Percentiles rank a stretch among this genome's conserved stretches.
phyloP scores from a whole-genome alignment of 352 stramenopile species.

The Globisporangium lucens region DNA sequence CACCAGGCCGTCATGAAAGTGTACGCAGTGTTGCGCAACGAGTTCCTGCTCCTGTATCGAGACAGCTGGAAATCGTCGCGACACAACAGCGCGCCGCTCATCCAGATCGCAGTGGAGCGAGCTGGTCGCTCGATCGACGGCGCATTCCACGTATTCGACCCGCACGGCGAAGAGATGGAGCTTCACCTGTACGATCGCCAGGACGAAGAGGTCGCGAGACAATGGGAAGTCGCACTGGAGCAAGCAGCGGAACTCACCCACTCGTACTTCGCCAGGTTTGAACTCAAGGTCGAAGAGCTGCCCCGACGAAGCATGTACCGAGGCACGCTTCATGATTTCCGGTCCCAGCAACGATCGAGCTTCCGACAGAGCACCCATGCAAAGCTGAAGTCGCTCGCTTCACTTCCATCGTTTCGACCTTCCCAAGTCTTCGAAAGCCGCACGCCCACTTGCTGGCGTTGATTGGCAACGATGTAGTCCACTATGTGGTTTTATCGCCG shows the following conservation, averaged over 20 bases:
- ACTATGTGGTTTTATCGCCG: background rate
- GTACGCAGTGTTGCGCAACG: conserved; percentile 38
- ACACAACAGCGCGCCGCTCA: conserved; percentile 23
- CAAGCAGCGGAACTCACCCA: conserved; percentile 55
- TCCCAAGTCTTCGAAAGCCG: conserved; percentile 16
- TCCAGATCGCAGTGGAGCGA: conserved; percentile 40
- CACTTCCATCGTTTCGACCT: conserved; percentile 25
- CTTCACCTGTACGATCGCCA: conserved; percentile 43
- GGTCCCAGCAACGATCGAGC: conserved; percentile 22
- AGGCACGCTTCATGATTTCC: conserved; percentile 52
- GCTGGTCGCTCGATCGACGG: conserved; percentile 19
- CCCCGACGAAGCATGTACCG: conserved; percentile 63
- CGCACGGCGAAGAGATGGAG: conserved; percentile 36
- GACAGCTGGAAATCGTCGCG: conserved; percentile 20
- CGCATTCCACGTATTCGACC: conserved; percentile 35
- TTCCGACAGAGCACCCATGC: conserved; percentile 24
- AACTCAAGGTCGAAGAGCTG: conserved; percentile 60
- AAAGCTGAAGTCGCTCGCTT: conserved; percentile 32
- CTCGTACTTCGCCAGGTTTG: conserved; percentile 58
- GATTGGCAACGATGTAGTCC: background rate
- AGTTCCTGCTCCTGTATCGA: conserved; percentile 44
- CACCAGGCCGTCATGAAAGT: conserved; percentile 37
- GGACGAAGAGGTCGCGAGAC: conserved; percentile 23
- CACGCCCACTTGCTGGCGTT: background rate
- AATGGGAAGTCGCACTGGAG: conserved; percentile 53